Conservation (phyloP, 2,329 filamentous ascomycete genomes). For the Fusarium sp. region DNA sequence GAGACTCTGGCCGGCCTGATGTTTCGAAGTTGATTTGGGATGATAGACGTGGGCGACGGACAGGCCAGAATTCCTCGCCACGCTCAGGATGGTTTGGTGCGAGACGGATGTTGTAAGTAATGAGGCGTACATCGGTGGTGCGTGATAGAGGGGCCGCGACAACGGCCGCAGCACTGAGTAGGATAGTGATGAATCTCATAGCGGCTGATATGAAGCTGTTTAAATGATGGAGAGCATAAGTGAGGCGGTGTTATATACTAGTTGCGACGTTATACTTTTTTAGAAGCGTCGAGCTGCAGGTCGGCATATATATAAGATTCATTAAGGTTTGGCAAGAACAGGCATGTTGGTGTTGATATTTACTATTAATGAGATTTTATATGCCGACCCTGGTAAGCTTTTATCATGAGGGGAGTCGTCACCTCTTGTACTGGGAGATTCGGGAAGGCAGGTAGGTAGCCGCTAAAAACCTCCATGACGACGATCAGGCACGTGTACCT, state of each 20-base stretch:
- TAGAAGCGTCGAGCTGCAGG: neutral
- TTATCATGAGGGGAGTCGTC: neutral
- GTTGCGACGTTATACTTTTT: neutral
- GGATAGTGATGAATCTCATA: slow-evolving; percentile 35
- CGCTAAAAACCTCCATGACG: slow-evolving; percentile 9
- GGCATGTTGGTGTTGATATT: neutral
- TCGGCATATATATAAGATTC: neutral
- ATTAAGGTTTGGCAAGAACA: neutral
- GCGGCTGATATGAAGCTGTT: neutral
- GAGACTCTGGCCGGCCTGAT: slow-evolving; percentile 55
- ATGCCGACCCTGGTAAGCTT: neutral
- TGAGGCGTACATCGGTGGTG: slow-evolving; percentile 59
- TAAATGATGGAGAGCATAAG: neutral
- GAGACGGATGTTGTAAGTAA: slow-evolving; percentile 74
- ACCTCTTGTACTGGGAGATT: slow-evolving; percentile 14
- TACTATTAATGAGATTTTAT: neutral
- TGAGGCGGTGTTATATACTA: neutral
- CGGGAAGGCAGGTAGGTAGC: slow-evolving; percentile 1
- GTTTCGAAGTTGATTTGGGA: slow-evolving; percentile 64
- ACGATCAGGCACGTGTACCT: slow-evolving; percentile 7
- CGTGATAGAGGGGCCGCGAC: slow-evolving; percentile 23
- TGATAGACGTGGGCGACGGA: slow-evolving; percentile 63
- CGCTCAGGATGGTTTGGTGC: slow-evolving; percentile 60
- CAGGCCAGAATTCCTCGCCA: slow-evolving; percentile 67
- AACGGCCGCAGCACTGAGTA: slow-evolving; percentile 24